Conservation (phyloP, 805 yeast genomes). For the Wickerhamiella brachini region DNA sequence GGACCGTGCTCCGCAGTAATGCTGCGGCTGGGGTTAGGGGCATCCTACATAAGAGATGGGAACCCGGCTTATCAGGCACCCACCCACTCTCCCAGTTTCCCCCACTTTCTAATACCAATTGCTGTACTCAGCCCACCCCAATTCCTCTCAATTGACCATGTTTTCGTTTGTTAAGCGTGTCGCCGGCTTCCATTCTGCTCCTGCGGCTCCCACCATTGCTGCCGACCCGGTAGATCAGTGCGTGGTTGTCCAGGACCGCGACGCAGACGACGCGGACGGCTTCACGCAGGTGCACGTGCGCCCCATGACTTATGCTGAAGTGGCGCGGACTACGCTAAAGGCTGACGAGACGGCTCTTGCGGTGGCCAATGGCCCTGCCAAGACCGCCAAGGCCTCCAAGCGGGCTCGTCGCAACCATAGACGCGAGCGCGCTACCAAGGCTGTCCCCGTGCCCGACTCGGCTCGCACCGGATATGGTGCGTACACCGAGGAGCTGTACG, state of each 20-base stretch:
- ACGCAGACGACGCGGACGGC: conserved; percentile 29
- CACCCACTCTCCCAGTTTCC: not conserved
- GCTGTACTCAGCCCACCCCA: not conserved
- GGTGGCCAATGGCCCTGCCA: not conserved
- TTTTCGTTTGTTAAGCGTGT: conserved; percentile 4
- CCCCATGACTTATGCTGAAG: conserved; percentile 41
- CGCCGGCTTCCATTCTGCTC: not conserved
- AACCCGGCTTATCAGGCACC: not conserved
- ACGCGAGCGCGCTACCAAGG: not conserved
- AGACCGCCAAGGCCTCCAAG: not conserved
- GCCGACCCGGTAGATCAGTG: not conserved
- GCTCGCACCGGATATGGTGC: not conserved
- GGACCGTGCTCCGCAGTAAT: not conserved
- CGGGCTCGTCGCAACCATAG: not conserved
- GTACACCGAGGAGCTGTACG: conserved; percentile 6
- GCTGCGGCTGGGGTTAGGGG: not conserved
- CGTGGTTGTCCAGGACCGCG: conserved; percentile 12
- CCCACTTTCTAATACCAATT: not conserved
- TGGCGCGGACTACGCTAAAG: conserved; percentile 23
- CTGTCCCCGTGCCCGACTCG: not conserved
- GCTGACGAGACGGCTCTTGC: not conserved
- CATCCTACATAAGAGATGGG: not conserved
- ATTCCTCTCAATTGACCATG: not conserved
- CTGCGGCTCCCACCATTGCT: not conserved
- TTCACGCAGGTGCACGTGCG: conserved; percentile 35